Conservation (phyloP, 2,329 filamentous ascomycete genomes). For the Pseudogymnoascus sp. region DNA sequence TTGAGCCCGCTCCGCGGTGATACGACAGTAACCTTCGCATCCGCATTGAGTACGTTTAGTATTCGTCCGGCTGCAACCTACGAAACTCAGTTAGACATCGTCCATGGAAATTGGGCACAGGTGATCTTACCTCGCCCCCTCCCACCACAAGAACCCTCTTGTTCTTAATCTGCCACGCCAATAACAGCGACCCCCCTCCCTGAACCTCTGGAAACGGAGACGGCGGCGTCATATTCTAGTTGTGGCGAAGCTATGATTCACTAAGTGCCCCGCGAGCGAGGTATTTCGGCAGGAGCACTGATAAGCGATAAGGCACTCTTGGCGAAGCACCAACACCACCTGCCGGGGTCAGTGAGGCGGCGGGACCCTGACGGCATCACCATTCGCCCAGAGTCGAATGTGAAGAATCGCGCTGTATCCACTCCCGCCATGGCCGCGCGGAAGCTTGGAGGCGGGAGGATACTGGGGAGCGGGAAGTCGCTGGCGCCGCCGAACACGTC, state of each 20-base stretch:
- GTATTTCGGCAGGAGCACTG: neutral
- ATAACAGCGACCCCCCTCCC: conserved; percentile 84
- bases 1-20: conserved; percentile 76
- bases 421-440: conserved; percentile 63
- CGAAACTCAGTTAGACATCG: conserved; percentile 10
- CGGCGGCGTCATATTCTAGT: neutral
- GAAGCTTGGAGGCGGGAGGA: conserved; percentile 86
- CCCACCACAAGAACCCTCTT: conserved; percentile 90
- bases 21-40: conserved; percentile 82
- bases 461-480: conserved; percentile 79
- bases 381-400: conserved; percentile 9
- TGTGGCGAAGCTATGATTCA: neutral
- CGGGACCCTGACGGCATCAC: conserved; percentile 9
- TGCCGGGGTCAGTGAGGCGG: conserved; percentile 5
- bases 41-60: conserved; percentile 88
- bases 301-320: conserved; percentile 7
- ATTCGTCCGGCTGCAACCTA: conserved; percentile 95
- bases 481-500: conserved; percentile 60
- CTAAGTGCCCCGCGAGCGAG: conserved; percentile 2
- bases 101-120: conserved; percentile 23
- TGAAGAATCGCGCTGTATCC: conserved; percentile 16
- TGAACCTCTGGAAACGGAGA: conserved; percentile 67
- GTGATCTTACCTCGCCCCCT: conserved; percentile 73
- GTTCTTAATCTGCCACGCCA: conserved; percentile 90
- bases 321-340: neutral